Evolutionary conservation across 345 rosid species (phyloP), one percentile per base, ranked within the genome.

Genomic region (Limnanthes douglasii): DNA sequence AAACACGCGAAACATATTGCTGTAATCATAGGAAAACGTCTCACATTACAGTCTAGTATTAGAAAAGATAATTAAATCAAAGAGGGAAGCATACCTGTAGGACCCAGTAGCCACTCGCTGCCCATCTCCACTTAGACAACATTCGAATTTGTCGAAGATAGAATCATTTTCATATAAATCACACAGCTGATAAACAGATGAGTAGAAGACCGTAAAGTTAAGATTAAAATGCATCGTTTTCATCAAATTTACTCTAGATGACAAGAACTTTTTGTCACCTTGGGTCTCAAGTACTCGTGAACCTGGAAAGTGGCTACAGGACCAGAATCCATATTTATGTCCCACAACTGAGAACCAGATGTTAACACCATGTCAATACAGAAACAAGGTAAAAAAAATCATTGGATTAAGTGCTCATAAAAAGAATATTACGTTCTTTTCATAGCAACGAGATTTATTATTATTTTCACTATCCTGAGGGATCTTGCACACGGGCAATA

Each of bases 121-220:
- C 46, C 96, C 96, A 64, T 85, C 83, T 20, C 94, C 94, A 42
- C 99, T 92, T 53, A 75, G 50, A 59, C 94, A 85, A 64, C 99
- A 92, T 60, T 92, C 99, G 11, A 92, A 92, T 66, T 92, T 92
- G 56, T 92, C 99, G 46, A 92, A 78, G 57, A 88, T 88, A 3
- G 93, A 88, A 61, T 86, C 97, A 35, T 88, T 88, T 63, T 88
- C 98, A 45, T 88, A 88, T 49, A 88, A 70, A 59, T 88, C 98
- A 67, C 98, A 88, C 36, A 92, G 69, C 99, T 92, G 86, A 39
- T 57, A 53, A 36, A 38, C 10, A 37, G 30, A 6, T 37, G 46
- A 19, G 9, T 37, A 16, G 55, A 47, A 36, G 37, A 51, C 23
- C 34, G 40, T 34, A 32, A 28, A 42, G 46, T 35, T 31, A 16